These are phyloP conservation scores for Leishmania tarentolae DNA, from an alignment of 208 protist genomes.

Conservation along the genomic window DNA sequence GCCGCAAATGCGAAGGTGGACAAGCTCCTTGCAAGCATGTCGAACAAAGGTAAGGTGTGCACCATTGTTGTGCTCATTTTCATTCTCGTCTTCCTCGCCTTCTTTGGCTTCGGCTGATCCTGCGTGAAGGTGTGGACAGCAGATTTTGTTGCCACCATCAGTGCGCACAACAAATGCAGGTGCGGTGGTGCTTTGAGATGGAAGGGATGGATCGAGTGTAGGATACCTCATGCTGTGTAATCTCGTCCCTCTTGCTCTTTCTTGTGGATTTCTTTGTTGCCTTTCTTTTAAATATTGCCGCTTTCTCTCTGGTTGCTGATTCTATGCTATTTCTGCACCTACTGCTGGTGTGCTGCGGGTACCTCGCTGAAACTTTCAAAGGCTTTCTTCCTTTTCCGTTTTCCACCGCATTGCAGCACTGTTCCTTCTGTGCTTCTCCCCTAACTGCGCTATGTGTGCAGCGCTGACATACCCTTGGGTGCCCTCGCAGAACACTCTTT, in stretches of 20 bases:
- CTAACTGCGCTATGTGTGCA: neutral
- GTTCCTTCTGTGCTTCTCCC: neutral
- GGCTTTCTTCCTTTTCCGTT: neutral
- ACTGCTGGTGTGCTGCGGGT: neutral
- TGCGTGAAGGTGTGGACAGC: neutral
- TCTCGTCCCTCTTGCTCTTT: neutral
- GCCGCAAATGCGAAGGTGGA: slow-evolving; percentile 83
- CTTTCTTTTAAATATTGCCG: neutral
- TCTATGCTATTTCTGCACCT: neutral
- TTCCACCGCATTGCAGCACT: neutral
- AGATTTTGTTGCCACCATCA: neutral
- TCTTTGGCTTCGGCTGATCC: slow-evolving; percentile 33
- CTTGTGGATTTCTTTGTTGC: neutral
- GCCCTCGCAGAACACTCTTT: neutral
- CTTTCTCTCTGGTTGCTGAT: neutral
- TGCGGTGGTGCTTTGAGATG: neutral
- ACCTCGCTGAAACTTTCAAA: neutral
- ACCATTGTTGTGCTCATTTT: slow-evolving; percentile 62
- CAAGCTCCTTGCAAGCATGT: slow-evolving; percentile 83
- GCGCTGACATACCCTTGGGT: neutral
- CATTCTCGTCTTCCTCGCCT: slow-evolving; percentile 53
- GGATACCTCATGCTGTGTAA: neutral
- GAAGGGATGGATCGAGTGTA: neutral
- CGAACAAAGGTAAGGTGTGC: slow-evolving; percentile 83
- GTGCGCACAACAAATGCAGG: neutral